Evolutionary conservation across 495 filamentous ascomycete genomes (phyloP).

Genomic region (Xylona heveae): DNA sequence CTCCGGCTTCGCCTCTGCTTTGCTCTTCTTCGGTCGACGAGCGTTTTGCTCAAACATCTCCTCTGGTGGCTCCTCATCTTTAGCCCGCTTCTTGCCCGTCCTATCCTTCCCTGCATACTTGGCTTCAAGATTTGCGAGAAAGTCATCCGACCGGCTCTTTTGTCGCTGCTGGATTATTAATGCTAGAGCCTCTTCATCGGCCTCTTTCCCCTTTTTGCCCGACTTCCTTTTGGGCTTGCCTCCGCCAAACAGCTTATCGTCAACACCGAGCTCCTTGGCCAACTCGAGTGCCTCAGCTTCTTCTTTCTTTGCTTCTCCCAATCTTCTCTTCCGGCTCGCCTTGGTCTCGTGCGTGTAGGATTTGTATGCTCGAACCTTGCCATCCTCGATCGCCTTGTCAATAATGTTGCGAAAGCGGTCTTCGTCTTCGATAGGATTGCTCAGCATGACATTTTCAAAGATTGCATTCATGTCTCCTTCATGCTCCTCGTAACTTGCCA

Average conservation of each 20-base stretch:
- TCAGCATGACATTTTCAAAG: constrained; percentile 70
- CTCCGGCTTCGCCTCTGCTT: too few species aligned
- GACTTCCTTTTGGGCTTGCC: neutral
- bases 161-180: constrained; percentile 3
- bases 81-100: too few species aligned
- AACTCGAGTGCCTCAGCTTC: constrained; percentile 4
- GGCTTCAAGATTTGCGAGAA: constrained; percentile 5
- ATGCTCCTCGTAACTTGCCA: constrained; percentile 46
- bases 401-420: constrained; percentile 63
- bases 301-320: constrained; percentile 2
- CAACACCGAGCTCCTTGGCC: constrained; percentile 4
- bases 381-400: constrained; percentile 51
- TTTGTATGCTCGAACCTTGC: constrained; percentile 39
- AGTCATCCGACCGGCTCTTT: constrained; percentile 2
- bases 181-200: constrained; percentile 3
- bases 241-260: constrained; percentile 3
- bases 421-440: constrained; percentile 68
- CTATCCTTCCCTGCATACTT: too few species aligned
- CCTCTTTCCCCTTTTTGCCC: constrained; percentile 2
- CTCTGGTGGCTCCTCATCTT: too few species aligned
- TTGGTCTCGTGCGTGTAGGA: constrained; percentile 52
- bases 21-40: too few species aligned
- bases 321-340: constrained; percentile 2
- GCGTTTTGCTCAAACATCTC: too few species aligned
- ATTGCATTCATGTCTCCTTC: constrained; percentile 54